These are phyloP conservation scores for Gardenia jasminoides DNA, from an alignment of 257 asterid species.

Conservation along the genomic window DNA sequence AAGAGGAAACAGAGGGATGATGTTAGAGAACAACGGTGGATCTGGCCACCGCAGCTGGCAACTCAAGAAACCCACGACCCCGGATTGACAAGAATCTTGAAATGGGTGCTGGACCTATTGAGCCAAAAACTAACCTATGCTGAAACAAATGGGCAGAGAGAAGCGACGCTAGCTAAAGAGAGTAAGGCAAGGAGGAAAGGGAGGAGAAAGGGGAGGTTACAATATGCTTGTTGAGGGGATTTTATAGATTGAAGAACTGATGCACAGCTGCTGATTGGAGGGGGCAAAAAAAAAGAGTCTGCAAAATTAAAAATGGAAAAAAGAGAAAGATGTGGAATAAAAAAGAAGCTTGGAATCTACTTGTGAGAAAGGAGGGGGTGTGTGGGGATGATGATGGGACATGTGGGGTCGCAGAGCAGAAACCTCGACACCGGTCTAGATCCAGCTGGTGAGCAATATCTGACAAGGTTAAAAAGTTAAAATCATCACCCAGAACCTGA, in stretches of 20 bases:
- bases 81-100: not conserved
- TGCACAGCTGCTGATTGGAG: conserved; percentile 17
- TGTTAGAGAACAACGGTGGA: not conserved
- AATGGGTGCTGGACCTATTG: not conserved
- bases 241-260: conserved; percentile 55
- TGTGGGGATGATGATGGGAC: conserved; percentile 52
- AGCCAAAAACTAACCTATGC: not conserved
- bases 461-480: not conserved
- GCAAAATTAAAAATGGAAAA: not conserved
- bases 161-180: conserved; percentile 13
- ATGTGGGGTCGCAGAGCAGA: conserved; percentile 47
- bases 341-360: conserved; percentile 46
- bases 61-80: not conserved
- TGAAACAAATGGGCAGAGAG: not conserved
- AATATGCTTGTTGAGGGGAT: conserved; percentile 28
- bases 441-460: conserved; percentile 62
- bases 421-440: conserved; percentile 37
- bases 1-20: not conserved
- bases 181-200: conserved; percentile 20
- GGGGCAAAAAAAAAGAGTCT: conserved; percentile 2
- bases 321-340: conserved; percentile 10
- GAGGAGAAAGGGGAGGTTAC: conserved; percentile 42
- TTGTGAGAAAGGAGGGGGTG: conserved; percentile 21
- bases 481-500: not conserved
- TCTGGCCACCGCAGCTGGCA: not conserved